Evolutionary conservation across 345 rosid genomes (phyloP).

Genomic region (Turritis glabra): DNA sequence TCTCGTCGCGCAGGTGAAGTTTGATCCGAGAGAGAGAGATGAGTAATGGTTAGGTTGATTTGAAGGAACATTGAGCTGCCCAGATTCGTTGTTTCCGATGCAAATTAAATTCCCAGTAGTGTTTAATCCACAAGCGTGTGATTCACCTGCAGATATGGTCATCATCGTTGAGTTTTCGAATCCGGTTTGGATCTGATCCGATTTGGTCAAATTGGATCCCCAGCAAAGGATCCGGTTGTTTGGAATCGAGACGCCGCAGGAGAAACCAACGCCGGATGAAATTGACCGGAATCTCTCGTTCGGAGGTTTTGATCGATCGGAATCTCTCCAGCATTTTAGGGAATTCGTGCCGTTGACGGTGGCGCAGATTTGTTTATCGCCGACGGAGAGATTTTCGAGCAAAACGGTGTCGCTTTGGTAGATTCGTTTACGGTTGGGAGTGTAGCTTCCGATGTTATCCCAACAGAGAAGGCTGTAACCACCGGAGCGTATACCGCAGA

Average conservation of each 20-base stretch:
- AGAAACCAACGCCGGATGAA: constrained; percentile 70
- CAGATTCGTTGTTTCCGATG: constrained; percentile 51
- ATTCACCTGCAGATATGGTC: constrained; percentile 59
- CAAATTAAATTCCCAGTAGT: constrained; percentile 58
- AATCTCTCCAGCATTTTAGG: constrained; percentile 64
- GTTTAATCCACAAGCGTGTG: constrained; percentile 78
- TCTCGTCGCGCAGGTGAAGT: constrained; percentile 64
- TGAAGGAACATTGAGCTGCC: constrained; percentile 58
- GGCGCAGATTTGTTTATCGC: constrained; percentile 69
- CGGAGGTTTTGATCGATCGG: background rate
- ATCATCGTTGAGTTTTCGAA: constrained; percentile 55
- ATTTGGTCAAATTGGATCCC: constrained; percentile 44
- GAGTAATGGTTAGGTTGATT: constrained; percentile 42
- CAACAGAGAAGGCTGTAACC: constrained; percentile 70
- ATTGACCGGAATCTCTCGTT: constrained; percentile 43
- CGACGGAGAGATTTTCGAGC: constrained; percentile 53
- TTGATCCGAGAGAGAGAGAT: constrained; percentile 56
- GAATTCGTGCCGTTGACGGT: constrained; percentile 41
- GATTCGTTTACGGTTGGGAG: constrained; percentile 46
- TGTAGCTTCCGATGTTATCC: constrained; percentile 39
- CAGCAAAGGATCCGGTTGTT: constrained; percentile 49
- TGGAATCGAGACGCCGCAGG: constrained; percentile 58
- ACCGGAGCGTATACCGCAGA: constrained; percentile 74
- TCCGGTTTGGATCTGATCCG: constrained; percentile 42
- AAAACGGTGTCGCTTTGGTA: constrained; percentile 47